Base-by-base conservation (phyloP, 2,329 filamentous ascomycete species). In the Diplodia corticola region DNA sequence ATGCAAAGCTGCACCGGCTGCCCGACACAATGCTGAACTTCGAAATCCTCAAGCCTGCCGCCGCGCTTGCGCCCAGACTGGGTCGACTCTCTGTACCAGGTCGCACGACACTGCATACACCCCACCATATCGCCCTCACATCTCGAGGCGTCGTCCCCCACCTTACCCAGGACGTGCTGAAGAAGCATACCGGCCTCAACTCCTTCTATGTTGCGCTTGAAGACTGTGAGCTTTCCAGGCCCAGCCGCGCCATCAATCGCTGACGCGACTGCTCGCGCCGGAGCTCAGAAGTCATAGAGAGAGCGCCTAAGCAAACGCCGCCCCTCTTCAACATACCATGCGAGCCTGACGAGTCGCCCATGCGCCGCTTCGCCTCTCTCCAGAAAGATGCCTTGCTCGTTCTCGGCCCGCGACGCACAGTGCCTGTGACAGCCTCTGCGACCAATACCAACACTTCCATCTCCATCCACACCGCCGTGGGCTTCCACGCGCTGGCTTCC, bases 121-220 rank as follows among this genome's bases (percentile, higher is more conserved):
- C 95, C 50, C 90, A 91, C 75, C 96, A 90, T 77, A 81, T 97
- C 67, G 89, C 88, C 60, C 83, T 91, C 70, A 91, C 91, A 3
- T 97, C 95, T 37, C 86, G 95, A 73, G 95, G 95, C 24, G 87
- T 86, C 1, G 82, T 98, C 40, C 93, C 95, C 61, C 95, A 99
- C 80, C 80, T 99, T 69, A 91, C 93, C 3, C 93, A 93, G 46
- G 95, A 99, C 81, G 90, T 90, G 68, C 82, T 95, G 70, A 77
- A 80, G 48, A 88, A 87, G 65, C 83, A 90, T 72, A 88, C 89
- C 0, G 76, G 84, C 5, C 82, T 96, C 67, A 81, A 82, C 30
- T 91, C 90, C 28, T 83, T 91, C 3, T 96, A 96, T 75, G 82
- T 95, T 73, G 91, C 90, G 0, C 81, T 98, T 30, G 95, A 99